Conservation (phyloP, 2,329 filamentous ascomycete species). For the Xylaria sp. region DNA sequence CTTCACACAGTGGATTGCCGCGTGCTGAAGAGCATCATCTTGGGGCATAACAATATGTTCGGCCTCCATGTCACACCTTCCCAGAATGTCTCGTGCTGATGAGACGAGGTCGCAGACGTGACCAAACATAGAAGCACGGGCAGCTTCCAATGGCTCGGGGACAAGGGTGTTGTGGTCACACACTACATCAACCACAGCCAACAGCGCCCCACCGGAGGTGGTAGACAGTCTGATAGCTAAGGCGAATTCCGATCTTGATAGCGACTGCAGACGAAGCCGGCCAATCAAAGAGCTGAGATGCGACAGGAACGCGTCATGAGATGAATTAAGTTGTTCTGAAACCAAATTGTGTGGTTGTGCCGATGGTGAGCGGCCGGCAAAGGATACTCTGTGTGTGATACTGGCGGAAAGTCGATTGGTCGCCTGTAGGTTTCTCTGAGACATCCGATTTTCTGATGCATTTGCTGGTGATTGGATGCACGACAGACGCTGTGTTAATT, state of each 20-base stretch:
- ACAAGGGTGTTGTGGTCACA: constrained; percentile 79
- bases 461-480: constrained; percentile 54
- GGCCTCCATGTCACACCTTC: constrained; percentile 72
- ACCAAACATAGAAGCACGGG: constrained; percentile 80
- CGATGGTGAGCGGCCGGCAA: constrained; percentile 72
- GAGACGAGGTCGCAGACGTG: constrained; percentile 82
- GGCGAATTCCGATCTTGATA: constrained; percentile 84
- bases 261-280: constrained; percentile 87
- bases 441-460: constrained; percentile 48
- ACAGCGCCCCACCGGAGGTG: constrained; percentile 79
- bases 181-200: constrained; percentile 83
- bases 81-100: constrained; percentile 82
- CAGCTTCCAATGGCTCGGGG: constrained; percentile 72
- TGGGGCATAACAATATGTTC: constrained; percentile 84
- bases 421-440: constrained; percentile 52
- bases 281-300: constrained; percentile 95
- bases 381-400: constrained; percentile 79
- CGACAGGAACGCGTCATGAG: constrained; percentile 89
- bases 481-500: constrained; percentile 59
- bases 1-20: constrained; percentile 87
- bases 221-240: constrained; percentile 85
- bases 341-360: constrained; percentile 77
- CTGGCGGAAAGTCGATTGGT: constrained; percentile 62
- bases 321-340: constrained; percentile 80
- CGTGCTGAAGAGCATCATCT: constrained; percentile 79